Conservation (phyloP, 371 early-diverging fungal species). For the Syncephalastrum sp. region DNA sequence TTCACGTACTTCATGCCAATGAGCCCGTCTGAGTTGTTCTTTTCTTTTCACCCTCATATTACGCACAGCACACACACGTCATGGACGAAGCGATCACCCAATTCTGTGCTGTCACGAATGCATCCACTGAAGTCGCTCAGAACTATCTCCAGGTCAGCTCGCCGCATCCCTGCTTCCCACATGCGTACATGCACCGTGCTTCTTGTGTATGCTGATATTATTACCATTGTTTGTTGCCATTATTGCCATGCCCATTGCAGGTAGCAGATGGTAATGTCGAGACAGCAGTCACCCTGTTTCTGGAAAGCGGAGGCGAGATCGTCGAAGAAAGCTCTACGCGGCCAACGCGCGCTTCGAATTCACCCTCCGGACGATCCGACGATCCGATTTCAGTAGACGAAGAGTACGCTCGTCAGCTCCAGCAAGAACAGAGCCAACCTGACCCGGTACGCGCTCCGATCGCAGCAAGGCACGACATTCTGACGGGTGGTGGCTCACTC, state of each 20-base stretch:
- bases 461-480: constrained; percentile 70
- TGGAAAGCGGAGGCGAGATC: constrained; percentile 31
- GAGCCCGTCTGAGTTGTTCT: background rate
- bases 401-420: constrained; percentile 53
- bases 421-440: constrained; percentile 35
- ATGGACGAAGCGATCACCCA: constrained; percentile 30
- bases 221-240: no score
- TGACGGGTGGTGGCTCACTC: constrained; percentile 50
- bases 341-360: background rate
- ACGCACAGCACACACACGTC: background rate
- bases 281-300: constrained; percentile 37
- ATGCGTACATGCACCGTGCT: no score
- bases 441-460: constrained; percentile 73
- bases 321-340: background rate
- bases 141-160: constrained; percentile 37
- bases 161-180: background rate
- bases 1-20: constrained; percentile 3
- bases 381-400: constrained; percentile 26
- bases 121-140: constrained; percentile 34
- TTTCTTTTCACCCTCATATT: background rate
- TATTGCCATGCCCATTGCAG: constrained; percentile 8
- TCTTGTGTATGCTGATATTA: no score
- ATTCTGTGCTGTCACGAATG: constrained; percentile 45
- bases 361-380: constrained; percentile 6
- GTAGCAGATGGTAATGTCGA: constrained; percentile 45